phyloP scores from a whole-genome alignment of 306 rosid species.

The Prunus mira region DNA sequence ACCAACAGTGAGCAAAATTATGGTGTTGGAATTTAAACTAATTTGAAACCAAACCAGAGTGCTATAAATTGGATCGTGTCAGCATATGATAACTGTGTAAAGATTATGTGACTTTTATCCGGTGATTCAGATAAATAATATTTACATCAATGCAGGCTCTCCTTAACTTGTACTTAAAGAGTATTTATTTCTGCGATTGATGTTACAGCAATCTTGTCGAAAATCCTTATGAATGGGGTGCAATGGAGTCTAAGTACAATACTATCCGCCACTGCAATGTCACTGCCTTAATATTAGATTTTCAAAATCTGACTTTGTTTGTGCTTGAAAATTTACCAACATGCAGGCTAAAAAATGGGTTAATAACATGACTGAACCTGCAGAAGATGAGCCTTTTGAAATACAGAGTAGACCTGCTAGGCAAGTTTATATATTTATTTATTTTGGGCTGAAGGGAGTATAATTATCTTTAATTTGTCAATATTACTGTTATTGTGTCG shows the following conservation, averaged over 20 bases:
- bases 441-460: slow-evolving; percentile 5
- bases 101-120: neutral
- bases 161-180: neutral
- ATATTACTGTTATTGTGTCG: neutral
- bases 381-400: slow-evolving; percentile 40
- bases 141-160: neutral
- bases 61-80: neutral
- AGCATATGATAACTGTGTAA: neutral
- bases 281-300: neutral
- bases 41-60: neutral
- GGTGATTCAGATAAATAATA: neutral
- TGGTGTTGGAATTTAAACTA: neutral
- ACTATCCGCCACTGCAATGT: neutral
- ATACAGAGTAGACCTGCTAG: slow-evolving; percentile 51
- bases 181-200: neutral
- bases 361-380: slow-evolving; percentile 54
- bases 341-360: slow-evolving; percentile 82
- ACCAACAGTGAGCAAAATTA: neutral
- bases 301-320: neutral
- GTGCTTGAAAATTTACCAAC: slow-evolving; percentile 12
- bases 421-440: slow-evolving; percentile 22
- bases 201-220: neutral
- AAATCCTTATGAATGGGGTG: neutral
- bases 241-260: neutral
- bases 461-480: neutral